Base-by-base conservation (phyloP, 495 filamentous ascomycete genomes). In the Penicillium coprophilum region DNA sequence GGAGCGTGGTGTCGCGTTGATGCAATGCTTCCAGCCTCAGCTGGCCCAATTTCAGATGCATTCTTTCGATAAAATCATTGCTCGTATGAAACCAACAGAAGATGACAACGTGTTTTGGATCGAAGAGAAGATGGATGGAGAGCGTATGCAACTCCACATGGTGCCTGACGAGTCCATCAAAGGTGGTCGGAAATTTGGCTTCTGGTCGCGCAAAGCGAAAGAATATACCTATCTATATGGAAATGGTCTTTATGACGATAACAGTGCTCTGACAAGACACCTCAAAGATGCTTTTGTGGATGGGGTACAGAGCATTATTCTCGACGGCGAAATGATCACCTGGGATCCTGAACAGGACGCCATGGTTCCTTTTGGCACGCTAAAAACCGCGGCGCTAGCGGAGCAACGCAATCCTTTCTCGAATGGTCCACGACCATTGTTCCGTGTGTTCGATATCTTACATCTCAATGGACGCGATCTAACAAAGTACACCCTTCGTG, bases 241-340 rank as follows among this genome's bases (percentile, higher is more conserved):
- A 19, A 78, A 84, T 54, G 79, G 85, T 2, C 82, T 95, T 38
- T 72, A 87, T 34, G 89, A 96, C 59, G 85, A 87, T 12, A 85
- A 87, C 41, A 82, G 83, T n/a, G 84, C 91, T 9, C 66, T 97
- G 19, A 95, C 94, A 0, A 76, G 91, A 30, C 85, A 96, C 65
- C 71, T 97, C 12, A 83, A 85, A 49, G 78, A 84, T 52, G 91
- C 90, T 4, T 98, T 98, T 64, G 75, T 84, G 15, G 77, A 85
- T 6, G 84, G 85, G 0, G 92, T 97, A 9, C 75, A 85, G 43
- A 90, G 91, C 64, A 80, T 97, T 62, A 96, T 98, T 30, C 77
- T 98, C 3, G 94, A 98, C 62, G 94, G 94, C 10, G 94, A 98
- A 71, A 98, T 98, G 94, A 90, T 98, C 50, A 96, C 92, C 9